Base-by-base conservation (phyloP, 306 rosid species). In the Lathyrus sativus region DNA sequence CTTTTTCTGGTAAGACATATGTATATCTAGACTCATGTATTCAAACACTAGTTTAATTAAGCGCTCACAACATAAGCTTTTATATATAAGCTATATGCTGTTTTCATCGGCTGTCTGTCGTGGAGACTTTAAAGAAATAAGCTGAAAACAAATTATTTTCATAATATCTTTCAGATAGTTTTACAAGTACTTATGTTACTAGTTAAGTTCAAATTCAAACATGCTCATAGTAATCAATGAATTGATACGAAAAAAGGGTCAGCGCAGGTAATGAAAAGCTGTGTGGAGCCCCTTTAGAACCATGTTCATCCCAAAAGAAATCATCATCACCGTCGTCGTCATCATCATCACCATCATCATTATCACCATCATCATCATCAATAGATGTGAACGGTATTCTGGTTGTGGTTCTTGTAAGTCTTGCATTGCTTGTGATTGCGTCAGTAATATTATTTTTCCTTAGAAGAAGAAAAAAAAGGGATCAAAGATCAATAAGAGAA, bases 201-300 rank as follows among this genome's bases (percentile, higher is more conserved):
- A 46, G 9, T 18, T 50, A 50, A 18, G 11, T 9, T 50, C 13
- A 50, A 49, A 49, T 50, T 24, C 12, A 49, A 17, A 17, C 26
- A 49, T 18, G 29, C 33, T 0, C 9, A 11, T 53, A 53, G 33
- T 22, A 53, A 9, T 53, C 39, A 62, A 51, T 51, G 70, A 64
- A 63, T 41, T 62, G 31, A 62, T 62, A 62, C 18, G 15, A 62
- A 62, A 62, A 11, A 35, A 62, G 35, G 18, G 35, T 62, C 51
- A 41, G 67, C 17, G 80, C 91, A 92, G 98, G 87, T 44, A 84
- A 90, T 66, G 33, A 78, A 50, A 80, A 65, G 56, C 76, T 93
- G 9, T 93, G 99, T 76, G 99, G 99, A 78, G 48, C 49, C 8
- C 96, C 97, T 7, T 42, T 93, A 31, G 41, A 9, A 3, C 7